Evolutionary conservation across 2,329 filamentous ascomycete species (phyloP).

Genomic region (Colletotrichum incanum): DNA sequence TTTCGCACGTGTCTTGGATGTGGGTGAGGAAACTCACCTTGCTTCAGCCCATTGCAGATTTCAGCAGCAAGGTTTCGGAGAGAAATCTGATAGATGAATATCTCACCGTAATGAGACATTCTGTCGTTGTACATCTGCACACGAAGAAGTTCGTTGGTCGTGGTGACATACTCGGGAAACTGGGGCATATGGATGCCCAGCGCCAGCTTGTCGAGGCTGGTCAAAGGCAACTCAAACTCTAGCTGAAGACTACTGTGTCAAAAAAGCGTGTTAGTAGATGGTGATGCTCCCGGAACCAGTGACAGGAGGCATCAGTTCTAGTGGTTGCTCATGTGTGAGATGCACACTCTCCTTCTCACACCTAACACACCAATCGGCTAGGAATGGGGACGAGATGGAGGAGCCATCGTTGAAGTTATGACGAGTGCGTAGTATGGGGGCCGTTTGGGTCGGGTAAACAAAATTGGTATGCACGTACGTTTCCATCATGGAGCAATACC

Average conservation of each 20-base stretch:
- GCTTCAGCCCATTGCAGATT: conserved; percentile 67
- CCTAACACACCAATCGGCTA: not conserved
- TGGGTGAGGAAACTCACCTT: conserved; percentile 60
- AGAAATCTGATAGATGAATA: conserved; percentile 74
- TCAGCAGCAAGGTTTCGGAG: conserved; percentile 67
- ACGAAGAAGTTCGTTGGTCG: conserved; percentile 3
- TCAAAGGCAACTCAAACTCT: conserved; percentile 71
- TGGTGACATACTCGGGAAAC: conserved; percentile 14
- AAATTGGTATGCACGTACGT: conserved; percentile 55
- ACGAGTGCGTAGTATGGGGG: not conserved
- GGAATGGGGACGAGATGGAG: conserved; percentile 8
- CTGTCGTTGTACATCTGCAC: conserved; percentile 57
- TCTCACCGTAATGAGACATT: conserved; percentile 68
- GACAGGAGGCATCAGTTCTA: not conserved
- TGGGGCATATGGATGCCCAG: conserved; percentile 58
- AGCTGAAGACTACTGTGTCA: conserved; percentile 66
- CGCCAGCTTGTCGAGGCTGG: conserved; percentile 69
- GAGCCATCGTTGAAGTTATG: conserved; percentile 4
- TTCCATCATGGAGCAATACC: conserved; percentile 71
- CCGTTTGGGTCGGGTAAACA: not conserved
- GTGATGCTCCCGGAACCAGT: conserved; percentile 19
- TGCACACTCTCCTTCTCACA: not conserved
- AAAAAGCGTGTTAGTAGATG: not conserved
- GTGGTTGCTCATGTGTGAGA: not conserved
- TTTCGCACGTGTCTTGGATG: not conserved